These are phyloP conservation scores for Quercus berberidifolia DNA, from an alignment of 306 rosid genomes.

Conservation along the genomic window DNA sequence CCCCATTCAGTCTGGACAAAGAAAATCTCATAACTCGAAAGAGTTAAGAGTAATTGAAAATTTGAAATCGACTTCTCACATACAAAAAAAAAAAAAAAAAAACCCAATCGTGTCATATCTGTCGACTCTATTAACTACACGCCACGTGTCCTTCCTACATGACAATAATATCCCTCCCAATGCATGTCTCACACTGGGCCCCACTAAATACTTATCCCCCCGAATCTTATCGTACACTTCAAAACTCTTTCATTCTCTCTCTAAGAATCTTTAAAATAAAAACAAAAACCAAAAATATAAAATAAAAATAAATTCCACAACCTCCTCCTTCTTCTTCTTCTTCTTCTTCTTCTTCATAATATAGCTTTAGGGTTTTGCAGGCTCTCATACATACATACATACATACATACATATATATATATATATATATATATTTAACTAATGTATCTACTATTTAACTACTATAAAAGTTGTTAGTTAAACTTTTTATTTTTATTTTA, in stretches of 20 bases:
- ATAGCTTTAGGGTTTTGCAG: conserved; percentile 25
- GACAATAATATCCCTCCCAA: background rate
- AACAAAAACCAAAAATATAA: background rate
- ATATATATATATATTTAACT: no score
- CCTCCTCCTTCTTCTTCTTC: background rate
- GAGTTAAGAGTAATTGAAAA: no score
- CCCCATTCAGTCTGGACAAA: no score
- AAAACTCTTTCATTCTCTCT: no score
- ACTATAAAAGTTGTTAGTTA: no score
- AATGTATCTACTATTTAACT: no score
- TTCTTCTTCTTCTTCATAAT: background rate
- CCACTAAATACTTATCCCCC: conserved; percentile 22
- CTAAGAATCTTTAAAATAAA: background rate
- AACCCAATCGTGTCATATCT: background rate
- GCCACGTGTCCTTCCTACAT: background rate
- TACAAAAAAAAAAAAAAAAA: no score
- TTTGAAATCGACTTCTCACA: no score
- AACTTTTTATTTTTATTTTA: no score
- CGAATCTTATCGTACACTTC: background rate
- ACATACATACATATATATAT: no score
- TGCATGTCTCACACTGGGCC: background rate
- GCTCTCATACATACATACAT: no score
- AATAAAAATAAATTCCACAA: background rate
- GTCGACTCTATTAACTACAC: background rate
- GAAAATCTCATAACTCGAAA: no score